Percentiles rank a stretch among this genome's conserved stretches.
phyloP scores from a whole-genome alignment of 2,329 filamentous ascomycete genomes.

The Triangularia verruculosa region DNA sequence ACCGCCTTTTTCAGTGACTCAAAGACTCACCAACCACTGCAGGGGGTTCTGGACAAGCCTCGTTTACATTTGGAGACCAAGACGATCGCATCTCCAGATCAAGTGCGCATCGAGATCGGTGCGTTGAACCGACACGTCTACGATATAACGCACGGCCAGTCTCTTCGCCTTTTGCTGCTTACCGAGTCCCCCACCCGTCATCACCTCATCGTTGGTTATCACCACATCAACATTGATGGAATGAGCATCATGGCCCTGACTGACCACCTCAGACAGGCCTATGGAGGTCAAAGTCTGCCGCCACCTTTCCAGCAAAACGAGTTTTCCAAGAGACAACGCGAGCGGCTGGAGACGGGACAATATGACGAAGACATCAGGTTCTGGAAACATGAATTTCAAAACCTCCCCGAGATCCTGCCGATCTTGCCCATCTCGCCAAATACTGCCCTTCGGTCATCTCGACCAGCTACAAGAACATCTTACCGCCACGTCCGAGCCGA shows the following conservation, averaged over 20 bases:
- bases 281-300: background rate
- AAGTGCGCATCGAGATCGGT: conserved; percentile 3
- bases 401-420: conserved; percentile 7
- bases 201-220: conserved; percentile 42
- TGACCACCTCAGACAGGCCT: conserved; percentile 7
- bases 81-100: conserved; percentile 1
- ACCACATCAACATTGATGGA: conserved; percentile 38
- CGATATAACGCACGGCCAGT: conserved; percentile 38
- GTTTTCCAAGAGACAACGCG: background rate
- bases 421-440: conserved; percentile 2
- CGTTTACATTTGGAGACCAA: conserved; percentile 7
- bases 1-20: conserved; percentile 12
- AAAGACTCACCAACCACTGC: conserved; percentile 3
- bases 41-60: conserved; percentile 2
- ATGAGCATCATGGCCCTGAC: conserved; percentile 7
- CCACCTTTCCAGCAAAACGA: conserved; percentile 6
- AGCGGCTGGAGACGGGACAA: conserved; percentile 2
- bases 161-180: conserved; percentile 36
- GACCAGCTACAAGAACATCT: conserved; percentile 5
- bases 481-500: conserved; percentile 3
- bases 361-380: background rate
- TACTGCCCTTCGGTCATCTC: conserved; percentile 5
- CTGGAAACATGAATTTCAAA: conserved; percentile 10
- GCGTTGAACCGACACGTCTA: conserved; percentile 26
- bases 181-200: conserved; percentile 34